These are phyloP conservation scores for Lactarius vividus DNA, from an alignment of 768 basidiomycete genomes.

Conservation along the genomic window DNA sequence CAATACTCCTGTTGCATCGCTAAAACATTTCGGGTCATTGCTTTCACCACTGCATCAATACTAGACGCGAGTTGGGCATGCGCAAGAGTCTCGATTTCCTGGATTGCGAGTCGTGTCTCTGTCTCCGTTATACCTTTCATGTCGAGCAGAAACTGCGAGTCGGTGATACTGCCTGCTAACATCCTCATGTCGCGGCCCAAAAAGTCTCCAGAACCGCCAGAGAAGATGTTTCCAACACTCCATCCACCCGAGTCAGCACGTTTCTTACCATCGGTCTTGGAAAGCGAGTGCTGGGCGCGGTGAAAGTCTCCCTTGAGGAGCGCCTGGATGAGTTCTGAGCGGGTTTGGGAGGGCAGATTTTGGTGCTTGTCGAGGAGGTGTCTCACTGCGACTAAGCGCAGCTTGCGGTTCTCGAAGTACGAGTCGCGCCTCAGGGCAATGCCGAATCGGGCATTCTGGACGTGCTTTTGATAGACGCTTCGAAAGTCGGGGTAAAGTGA, in stretches of 20 bases:
- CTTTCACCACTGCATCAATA: conserved; percentile 8
- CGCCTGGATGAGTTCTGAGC: conserved; percentile 1
- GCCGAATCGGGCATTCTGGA: conserved; percentile 6
- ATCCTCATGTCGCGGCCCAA: conserved; percentile 17
- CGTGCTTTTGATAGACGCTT: neutral
- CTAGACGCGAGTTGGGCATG: conserved; percentile 7
- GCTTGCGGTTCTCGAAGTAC: conserved; percentile 5
- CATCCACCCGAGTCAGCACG: neutral
- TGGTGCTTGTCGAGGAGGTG: conserved; percentile 4
- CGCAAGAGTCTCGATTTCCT: conserved; percentile 1
- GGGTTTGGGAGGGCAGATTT: neutral
- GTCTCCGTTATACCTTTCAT: neutral
- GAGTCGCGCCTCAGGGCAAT: neutral
- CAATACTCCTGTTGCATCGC: conserved; percentile 18
- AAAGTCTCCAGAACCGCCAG: neutral
- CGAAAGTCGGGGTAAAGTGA: conserved; percentile 8
- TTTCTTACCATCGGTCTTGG: neutral
- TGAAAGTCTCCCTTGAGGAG: conserved; percentile 16
- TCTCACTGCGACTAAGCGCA: conserved; percentile 7
- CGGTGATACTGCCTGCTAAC: neutral
- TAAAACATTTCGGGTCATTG: conserved; percentile 8
- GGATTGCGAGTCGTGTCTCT: conserved; percentile 3
- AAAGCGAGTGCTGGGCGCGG: conserved; percentile 4
- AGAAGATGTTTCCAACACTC: neutral
- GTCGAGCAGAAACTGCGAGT: conserved; percentile 17